These are phyloP conservation scores for Phytophthora idaei DNA, from an alignment of 352 stramenopile species.

Conservation along the genomic window DNA sequence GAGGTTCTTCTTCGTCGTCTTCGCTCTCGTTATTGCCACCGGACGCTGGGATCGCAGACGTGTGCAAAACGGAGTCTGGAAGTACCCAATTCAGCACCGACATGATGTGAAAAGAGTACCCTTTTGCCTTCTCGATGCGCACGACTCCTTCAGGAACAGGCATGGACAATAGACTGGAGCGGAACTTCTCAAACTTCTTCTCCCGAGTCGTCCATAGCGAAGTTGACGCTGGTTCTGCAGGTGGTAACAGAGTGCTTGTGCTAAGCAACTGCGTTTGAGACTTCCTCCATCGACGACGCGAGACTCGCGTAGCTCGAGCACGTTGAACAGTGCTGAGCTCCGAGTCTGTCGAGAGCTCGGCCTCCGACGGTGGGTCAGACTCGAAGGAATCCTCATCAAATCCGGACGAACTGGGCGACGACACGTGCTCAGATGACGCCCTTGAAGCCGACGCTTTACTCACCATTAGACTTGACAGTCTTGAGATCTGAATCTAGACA, in stretches of 20 bases:
- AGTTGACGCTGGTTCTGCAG: constrained; percentile 24
- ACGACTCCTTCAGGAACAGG: constrained; percentile 59
- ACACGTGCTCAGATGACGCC: constrained; percentile 15
- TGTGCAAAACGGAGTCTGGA: constrained; percentile 52
- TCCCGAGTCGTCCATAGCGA: constrained; percentile 67
- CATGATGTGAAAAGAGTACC: constrained; percentile 70
- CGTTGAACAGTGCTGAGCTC: constrained; percentile 14
- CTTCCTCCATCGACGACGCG: constrained; percentile 26
- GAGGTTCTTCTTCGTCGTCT: constrained; percentile 49
- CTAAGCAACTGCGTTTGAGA: constrained; percentile 2
- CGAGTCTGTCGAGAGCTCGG: constrained; percentile 23
- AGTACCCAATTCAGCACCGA: constrained; percentile 74
- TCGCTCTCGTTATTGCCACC: constrained; percentile 34
- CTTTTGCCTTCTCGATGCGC: constrained; percentile 62
- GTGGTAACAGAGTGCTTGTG: constrained; percentile 22
- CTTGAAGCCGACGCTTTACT: constrained; percentile 10
- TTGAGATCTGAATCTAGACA: no score
- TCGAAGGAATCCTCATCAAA: constrained; percentile 17
- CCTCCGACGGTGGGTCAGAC: constrained; percentile 21
- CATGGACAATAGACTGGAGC: constrained; percentile 60
- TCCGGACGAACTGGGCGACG: constrained; percentile 22
- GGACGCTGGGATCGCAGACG: constrained; percentile 29
- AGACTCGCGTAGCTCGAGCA: constrained; percentile 18
- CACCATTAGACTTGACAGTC: not conserved
- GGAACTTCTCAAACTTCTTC: constrained; percentile 83